Conservation (phyloP, 2,329 filamentous ascomycete genomes). For the Colletotrichum sansevieriae region DNA sequence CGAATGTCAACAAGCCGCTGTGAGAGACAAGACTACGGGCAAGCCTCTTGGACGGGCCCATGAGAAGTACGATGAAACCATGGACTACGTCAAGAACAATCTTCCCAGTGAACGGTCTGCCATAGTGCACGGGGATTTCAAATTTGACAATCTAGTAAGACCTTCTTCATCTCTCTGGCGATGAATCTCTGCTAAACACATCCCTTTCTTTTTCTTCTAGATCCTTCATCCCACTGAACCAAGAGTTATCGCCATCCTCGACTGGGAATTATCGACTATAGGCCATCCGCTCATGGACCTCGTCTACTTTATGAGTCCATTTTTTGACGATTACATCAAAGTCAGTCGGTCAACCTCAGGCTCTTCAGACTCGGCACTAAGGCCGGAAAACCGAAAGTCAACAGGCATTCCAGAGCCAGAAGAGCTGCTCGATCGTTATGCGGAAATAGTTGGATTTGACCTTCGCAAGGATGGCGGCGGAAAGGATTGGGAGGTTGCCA, state of each 20-base stretch:
- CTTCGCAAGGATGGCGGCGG: background rate
- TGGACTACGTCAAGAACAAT: background rate
- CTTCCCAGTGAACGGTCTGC: background rate
- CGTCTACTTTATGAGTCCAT: constrained; percentile 1
- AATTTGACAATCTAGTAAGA: constrained; percentile 2
- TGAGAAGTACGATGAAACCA: background rate
- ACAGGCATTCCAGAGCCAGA: background rate
- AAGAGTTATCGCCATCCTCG: background rate
- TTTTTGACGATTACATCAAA: background rate
- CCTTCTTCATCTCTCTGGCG: background rate
- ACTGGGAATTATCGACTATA: constrained; percentile 1
- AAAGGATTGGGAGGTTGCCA: constrained; percentile 1
- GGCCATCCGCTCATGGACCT: constrained; percentile 12
- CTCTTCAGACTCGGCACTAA: background rate
- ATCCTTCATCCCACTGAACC: constrained; percentile 6
- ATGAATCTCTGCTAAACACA: too few relatives aligned
- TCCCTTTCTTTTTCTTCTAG: background rate
- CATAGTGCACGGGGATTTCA: background rate
- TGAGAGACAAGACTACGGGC: constrained; percentile 1
- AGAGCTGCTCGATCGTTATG: background rate
- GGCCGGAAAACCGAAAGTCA: background rate
- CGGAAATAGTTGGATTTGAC: background rate
- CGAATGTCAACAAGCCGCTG: background rate
- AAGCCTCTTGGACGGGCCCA: constrained; percentile 4
- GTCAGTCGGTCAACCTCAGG: background rate